phyloP scores from a whole-genome alignment of 345 rosid genomes.

The Salix udensis region DNA sequence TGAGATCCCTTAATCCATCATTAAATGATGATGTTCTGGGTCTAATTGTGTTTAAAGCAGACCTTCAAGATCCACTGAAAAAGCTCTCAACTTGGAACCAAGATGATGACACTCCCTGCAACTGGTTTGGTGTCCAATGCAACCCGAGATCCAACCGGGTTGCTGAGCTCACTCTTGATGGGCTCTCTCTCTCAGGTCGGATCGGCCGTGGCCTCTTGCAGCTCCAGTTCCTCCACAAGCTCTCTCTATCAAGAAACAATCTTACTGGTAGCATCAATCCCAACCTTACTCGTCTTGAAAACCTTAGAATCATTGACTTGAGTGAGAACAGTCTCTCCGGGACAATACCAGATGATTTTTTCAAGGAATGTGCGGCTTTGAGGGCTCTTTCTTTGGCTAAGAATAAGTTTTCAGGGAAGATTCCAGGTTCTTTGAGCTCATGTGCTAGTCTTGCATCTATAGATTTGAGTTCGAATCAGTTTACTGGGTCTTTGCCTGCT shows the following conservation, averaged over 20 bases:
- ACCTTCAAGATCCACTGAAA: conserved; percentile 29
- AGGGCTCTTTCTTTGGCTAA: conserved; percentile 63
- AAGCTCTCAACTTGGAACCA: conserved; percentile 32
- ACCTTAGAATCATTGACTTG: conserved; percentile 51
- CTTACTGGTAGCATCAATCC: conserved; percentile 60
- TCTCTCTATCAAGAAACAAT: conserved; percentile 56
- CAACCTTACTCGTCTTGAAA: conserved; percentile 41
- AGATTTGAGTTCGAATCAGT: conserved; percentile 62
- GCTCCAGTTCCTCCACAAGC: conserved; percentile 23
- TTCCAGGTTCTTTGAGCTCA: conserved; percentile 64
- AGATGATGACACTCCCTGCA: conserved; percentile 28
- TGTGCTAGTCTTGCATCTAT: conserved; percentile 69
- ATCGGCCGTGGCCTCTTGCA: conserved; percentile 26
- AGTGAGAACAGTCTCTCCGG: conserved; percentile 69
- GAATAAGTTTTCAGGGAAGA: conserved; percentile 65
- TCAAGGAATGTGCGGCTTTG: conserved; percentile 74
- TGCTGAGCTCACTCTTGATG: conserved; percentile 24
- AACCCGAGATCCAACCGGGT: conserved; percentile 34
- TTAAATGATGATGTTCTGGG: conserved; percentile 30
- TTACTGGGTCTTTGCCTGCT: conserved; percentile 62
- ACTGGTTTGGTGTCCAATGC: conserved; percentile 27
- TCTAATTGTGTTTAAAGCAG: conserved; percentile 28
- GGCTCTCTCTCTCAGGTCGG: conserved; percentile 28
- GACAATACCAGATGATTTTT: conserved; percentile 58
- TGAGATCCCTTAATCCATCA: conserved; percentile 25